Conservation (phyloP, 2,329 filamentous ascomycete species). For the Penicillium capsulatum region DNA sequence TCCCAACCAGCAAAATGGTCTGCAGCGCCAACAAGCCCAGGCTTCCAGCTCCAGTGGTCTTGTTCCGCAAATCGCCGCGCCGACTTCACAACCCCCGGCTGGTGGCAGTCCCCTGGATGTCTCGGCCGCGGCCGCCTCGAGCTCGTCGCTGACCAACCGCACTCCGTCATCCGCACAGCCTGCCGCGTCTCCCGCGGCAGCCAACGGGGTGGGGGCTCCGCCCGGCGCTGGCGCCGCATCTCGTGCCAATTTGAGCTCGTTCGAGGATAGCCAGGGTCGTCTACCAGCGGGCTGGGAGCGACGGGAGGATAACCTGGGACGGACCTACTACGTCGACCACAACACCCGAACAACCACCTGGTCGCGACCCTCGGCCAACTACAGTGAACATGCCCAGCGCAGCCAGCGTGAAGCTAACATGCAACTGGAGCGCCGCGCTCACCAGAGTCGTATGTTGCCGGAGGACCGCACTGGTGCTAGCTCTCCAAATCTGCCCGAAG, state of each 20-base stretch:
- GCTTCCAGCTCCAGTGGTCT: slow-evolving; percentile 38
- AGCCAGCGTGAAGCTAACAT: slow-evolving; percentile 84
- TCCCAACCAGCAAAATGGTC: slow-evolving; percentile 48
- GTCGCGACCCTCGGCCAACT: slow-evolving; percentile 79
- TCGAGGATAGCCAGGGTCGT: slow-evolving; percentile 92
- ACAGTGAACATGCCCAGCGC: slow-evolving; percentile 70
- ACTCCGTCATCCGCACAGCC: slow-evolving; percentile 35
- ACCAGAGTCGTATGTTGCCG: slow-evolving; percentile 91
- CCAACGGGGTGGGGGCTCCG: slow-evolving; percentile 39
- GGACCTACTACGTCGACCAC: slow-evolving; percentile 98
- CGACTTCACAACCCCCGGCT: slow-evolving; percentile 25
- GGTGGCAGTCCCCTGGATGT: slow-evolving; percentile 29
- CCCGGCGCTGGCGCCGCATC: slow-evolving; percentile 39
- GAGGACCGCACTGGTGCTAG: slow-evolving; percentile 92
- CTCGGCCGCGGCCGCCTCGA: slow-evolving; percentile 28
- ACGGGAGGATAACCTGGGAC: slow-evolving; percentile 86
- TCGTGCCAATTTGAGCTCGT: slow-evolving; percentile 71
- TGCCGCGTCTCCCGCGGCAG: slow-evolving; percentile 38
- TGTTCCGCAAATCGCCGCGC: slow-evolving; percentile 32
- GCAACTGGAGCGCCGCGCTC: slow-evolving; percentile 84
- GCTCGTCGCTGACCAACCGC: slow-evolving; percentile 34
- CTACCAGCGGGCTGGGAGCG: slow-evolving; percentile 93
- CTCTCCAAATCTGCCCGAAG: slow-evolving; percentile 69
- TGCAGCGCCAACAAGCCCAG: slow-evolving; percentile 34
- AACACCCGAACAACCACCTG: slow-evolving; percentile 96